phyloP scores from a whole-genome alignment of 257 asterid species.

The Penstemon davidsonii region DNA sequence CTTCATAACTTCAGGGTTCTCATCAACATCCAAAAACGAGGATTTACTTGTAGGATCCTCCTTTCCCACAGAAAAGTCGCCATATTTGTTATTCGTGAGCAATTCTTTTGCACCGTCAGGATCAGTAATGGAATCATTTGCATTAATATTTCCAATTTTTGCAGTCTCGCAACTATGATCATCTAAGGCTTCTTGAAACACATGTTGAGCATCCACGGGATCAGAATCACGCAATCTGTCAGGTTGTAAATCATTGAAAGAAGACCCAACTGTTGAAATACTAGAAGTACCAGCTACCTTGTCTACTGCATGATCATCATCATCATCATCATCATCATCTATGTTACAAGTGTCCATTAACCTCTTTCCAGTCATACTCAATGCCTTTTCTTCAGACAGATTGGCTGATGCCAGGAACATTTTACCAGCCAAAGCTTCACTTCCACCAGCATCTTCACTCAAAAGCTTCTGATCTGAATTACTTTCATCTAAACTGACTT shows the following conservation, averaged over 20 bases:
- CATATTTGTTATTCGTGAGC: conserved; percentile 32
- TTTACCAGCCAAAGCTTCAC: conserved; percentile 34
- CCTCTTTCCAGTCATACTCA: conserved; percentile 28
- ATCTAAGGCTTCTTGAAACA: conserved; percentile 32
- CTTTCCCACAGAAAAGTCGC: conserved; percentile 28
- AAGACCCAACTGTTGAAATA: conserved; percentile 26
- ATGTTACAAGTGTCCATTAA: conserved; percentile 23
- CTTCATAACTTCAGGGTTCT: conserved; percentile 45
- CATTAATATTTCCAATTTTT: conserved; percentile 32
- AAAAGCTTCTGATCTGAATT: conserved; percentile 19
- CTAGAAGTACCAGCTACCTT: conserved; percentile 25
- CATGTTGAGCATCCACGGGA: conserved; percentile 33
- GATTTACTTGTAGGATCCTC: conserved; percentile 29
- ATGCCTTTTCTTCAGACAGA: conserved; percentile 30
- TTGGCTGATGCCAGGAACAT: conserved; percentile 22
- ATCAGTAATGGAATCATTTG: conserved; percentile 31
- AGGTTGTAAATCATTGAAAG: conserved; percentile 22
- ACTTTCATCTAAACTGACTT: conserved; percentile 26
- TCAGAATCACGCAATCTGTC: conserved; percentile 27
- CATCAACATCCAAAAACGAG: conserved; percentile 29
- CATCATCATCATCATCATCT: conserved; percentile 27
- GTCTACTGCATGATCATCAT: conserved; percentile 18
- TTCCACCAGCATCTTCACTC: conserved; percentile 29
- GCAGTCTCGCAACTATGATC: conserved; percentile 24
- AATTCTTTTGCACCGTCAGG: conserved; percentile 30